Percentiles rank a stretch among this genome's conserved stretches.
These are phyloP conservation scores for Ballota nigra DNA, from an alignment of 257 asterid species.

Conservation along the genomic window DNA sequence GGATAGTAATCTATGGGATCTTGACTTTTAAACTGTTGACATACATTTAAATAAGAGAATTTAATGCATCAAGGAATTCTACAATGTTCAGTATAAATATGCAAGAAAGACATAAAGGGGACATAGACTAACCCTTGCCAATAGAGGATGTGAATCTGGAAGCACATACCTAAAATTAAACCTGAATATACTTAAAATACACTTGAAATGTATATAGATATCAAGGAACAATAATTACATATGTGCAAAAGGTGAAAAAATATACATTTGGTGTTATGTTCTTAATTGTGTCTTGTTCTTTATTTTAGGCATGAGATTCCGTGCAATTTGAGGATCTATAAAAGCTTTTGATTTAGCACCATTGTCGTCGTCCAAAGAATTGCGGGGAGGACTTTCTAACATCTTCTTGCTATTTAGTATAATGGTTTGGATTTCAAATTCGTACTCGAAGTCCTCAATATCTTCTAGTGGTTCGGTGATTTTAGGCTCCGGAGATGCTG, in stretches of 20 bases:
- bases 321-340: conserved; percentile 25
- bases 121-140: conserved; percentile 40
- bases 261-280: conserved; percentile 54
- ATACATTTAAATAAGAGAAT: neutral
- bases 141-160: conserved; percentile 57
- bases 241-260: neutral
- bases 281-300: conserved; percentile 27
- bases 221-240: neutral
- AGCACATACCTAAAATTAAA: conserved; percentile 52
- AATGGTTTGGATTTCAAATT: conserved; percentile 31
- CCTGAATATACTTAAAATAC: neutral
- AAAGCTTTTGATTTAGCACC: conserved; percentile 30
- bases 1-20: conserved; percentile 46
- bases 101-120: neutral
- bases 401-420: conserved; percentile 25
- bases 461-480: neutral
- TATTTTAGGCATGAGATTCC: conserved; percentile 26
- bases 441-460: conserved; percentile 10
- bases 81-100: neutral
- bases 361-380: neutral
- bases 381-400: neutral
- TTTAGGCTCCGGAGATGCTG: conserved; percentile 25
- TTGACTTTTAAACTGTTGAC: conserved; percentile 39
- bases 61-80: conserved; percentile 8
- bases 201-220: neutral